Evolutionary conservation across 1,284 basidiomycete species (phyloP).

Genomic region (Lignosus rhinocerotis): DNA sequence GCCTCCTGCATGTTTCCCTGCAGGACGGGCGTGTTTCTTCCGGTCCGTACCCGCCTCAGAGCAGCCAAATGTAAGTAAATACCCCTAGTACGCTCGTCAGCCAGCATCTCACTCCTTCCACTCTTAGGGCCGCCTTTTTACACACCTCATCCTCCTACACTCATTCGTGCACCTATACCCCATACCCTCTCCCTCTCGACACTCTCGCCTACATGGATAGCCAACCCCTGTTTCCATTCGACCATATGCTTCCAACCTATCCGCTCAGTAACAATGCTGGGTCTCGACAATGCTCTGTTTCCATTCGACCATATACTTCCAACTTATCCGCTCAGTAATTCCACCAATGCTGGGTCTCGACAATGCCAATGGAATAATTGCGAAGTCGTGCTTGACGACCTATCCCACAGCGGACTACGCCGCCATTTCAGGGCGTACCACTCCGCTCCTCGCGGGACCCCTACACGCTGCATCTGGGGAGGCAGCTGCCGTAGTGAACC

Average conservation of each 20-base stretch:
- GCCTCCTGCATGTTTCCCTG: not conserved
- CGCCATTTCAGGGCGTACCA: slow-evolving; percentile 15
- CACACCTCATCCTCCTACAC: not conserved
- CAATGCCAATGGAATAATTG: slow-evolving; percentile 15
- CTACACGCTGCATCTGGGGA: slow-evolving; percentile 12
- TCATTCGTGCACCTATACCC: not conserved
- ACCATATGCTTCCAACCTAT: too few species aligned
- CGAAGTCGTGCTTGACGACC: slow-evolving; percentile 1
- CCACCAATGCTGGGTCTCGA: not conserved
- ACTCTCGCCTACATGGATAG: not conserved
- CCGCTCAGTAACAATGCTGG: too few species aligned
- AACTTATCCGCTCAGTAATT: not conserved
- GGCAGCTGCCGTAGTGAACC: slow-evolving; percentile 9
- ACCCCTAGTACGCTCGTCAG: not conserved
- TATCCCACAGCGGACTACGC: slow-evolving; percentile 7
- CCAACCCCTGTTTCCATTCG: not conserved
- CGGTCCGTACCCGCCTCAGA: not conserved
- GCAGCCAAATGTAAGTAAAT: too few species aligned
- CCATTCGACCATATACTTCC: too few species aligned
- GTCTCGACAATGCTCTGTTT: too few species aligned
- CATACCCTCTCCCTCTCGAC: not conserved
- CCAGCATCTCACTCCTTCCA: not conserved
- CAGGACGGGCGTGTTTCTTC: not conserved
- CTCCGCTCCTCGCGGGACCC: not conserved
- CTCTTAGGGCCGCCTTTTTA: not conserved